These are phyloP conservation scores for Rhododendron williamsianum DNA, from an alignment of 148 eudicot genomes.

Conservation along the genomic window DNA sequence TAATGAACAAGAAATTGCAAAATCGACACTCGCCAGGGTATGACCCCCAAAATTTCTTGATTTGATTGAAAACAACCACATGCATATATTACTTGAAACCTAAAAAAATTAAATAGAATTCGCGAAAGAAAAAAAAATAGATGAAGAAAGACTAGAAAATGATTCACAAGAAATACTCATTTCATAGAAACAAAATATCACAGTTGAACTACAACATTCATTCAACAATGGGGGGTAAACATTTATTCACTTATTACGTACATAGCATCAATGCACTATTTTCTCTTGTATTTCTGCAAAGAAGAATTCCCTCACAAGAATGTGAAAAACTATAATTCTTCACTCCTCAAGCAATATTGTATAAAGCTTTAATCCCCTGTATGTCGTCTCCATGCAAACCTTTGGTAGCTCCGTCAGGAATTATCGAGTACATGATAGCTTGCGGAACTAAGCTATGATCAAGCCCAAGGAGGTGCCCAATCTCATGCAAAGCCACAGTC, in stretches of 20 bases:
- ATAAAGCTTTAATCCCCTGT: background rate
- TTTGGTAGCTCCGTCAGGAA: too few relatives aligned
- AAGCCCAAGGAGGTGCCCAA: background rate
- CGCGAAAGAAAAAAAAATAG: too few relatives aligned
- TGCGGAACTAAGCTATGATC: background rate
- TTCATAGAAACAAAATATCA: too few relatives aligned
- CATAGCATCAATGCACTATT: background rate
- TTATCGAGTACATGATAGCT: background rate
- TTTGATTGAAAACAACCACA: too few relatives aligned
- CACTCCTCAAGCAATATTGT: background rate
- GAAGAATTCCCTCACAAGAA: background rate
- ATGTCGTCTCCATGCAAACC: too few relatives aligned
- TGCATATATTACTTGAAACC: too few relatives aligned
- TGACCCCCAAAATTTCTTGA: too few relatives aligned
- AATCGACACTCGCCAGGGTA: too few relatives aligned
- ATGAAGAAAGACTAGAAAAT: too few relatives aligned
- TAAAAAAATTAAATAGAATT: too few relatives aligned
- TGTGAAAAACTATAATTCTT: background rate
- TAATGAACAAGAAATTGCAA: too few relatives aligned
- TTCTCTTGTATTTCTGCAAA: background rate
- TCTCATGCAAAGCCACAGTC: conserved; percentile 18
- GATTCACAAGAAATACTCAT: too few relatives aligned
- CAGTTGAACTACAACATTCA: background rate
- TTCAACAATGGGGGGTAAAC: background rate
- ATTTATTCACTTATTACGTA: background rate